These are phyloP conservation scores for Brassica nigra DNA, from an alignment of 345 rosid genomes.

Conservation along the genomic window DNA sequence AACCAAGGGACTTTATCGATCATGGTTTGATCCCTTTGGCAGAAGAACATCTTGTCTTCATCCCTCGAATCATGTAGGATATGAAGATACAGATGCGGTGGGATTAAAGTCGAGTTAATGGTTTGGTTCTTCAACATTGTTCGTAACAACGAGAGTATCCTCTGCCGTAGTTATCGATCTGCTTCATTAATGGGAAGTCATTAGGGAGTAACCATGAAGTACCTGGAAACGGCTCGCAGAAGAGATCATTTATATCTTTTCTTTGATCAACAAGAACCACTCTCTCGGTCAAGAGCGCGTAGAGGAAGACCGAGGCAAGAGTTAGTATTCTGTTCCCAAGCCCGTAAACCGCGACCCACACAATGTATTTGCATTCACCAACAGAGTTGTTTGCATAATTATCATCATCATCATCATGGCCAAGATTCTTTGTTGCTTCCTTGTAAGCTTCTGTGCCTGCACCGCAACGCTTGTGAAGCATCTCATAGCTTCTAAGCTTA, in stretches of 20 bases:
- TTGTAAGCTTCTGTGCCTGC: constrained; percentile 40
- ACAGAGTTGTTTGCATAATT: neutral
- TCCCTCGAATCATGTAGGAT: constrained; percentile 53
- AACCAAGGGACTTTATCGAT: constrained; percentile 60
- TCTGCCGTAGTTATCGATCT: constrained; percentile 20
- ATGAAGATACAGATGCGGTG: constrained; percentile 54
- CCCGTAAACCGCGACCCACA: constrained; percentile 41
- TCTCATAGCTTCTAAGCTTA: constrained; percentile 43
- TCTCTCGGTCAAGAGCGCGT: constrained; percentile 44
- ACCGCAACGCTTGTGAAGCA: constrained; percentile 44
- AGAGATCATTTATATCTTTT: constrained; percentile 39
- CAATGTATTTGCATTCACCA: constrained; percentile 42
- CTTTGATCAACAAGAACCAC: constrained; percentile 41
- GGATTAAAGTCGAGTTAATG: constrained; percentile 24
- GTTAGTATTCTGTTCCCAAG: constrained; percentile 50
- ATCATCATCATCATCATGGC: neutral
- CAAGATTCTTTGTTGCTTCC: constrained; percentile 23
- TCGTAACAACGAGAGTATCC: constrained; percentile 19
- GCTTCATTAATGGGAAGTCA: constrained; percentile 37
- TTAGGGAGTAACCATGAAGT: constrained; percentile 43
- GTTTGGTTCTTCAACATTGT: constrained; percentile 27
- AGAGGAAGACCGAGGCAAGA: constrained; percentile 48
- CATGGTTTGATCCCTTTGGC: constrained; percentile 50
- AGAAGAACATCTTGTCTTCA: constrained; percentile 61
- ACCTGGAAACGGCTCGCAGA: constrained; percentile 47